phyloP scores from a whole-genome alignment of 257 asterid species.

The Gentiana dahurica region DNA sequence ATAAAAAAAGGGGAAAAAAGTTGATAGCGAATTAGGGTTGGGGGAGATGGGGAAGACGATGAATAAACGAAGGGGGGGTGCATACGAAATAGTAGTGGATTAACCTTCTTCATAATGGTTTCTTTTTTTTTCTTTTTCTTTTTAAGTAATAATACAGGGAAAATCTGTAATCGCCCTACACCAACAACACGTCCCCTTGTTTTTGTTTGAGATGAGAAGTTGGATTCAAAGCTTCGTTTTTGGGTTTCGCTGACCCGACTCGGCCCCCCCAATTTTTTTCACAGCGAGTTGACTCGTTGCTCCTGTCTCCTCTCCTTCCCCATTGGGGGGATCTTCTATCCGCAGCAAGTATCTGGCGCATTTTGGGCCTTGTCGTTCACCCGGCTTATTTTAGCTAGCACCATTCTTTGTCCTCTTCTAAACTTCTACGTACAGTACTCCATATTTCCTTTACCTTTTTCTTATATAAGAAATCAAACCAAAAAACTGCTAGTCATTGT shows the following conservation, averaged over 20 bases:
- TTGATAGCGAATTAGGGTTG: conserved; percentile 35
- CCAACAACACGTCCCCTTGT: conserved; percentile 6
- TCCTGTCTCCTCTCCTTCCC: conserved; percentile 3
- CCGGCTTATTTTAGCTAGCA: no score
- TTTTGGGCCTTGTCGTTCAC: no score
- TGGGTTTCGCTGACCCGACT: conserved; percentile 24
- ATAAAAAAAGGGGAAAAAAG: conserved; percentile 1
- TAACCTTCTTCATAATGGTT: conserved; percentile 39
- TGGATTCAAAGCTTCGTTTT: conserved; percentile 12
- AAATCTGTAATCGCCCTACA: not conserved
- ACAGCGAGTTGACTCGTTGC: conserved; percentile 40
- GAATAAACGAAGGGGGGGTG: not conserved
- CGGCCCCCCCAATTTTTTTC: conserved; percentile 18
- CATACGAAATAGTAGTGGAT: conserved; percentile 4
- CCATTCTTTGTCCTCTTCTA: no score
- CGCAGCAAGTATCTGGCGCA: no score
- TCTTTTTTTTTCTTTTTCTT: conserved; percentile 45
- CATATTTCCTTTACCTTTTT: no score
- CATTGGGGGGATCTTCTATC: no score
- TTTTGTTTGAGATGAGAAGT: conserved; percentile 11
- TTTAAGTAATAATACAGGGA: not conserved
- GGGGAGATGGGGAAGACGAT: not conserved
- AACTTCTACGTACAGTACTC: no score
- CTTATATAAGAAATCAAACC: no score
- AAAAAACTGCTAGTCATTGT: no score